Base-by-base conservation (phyloP, 164 flowering plant species). In the Annona cherimola region DNA sequence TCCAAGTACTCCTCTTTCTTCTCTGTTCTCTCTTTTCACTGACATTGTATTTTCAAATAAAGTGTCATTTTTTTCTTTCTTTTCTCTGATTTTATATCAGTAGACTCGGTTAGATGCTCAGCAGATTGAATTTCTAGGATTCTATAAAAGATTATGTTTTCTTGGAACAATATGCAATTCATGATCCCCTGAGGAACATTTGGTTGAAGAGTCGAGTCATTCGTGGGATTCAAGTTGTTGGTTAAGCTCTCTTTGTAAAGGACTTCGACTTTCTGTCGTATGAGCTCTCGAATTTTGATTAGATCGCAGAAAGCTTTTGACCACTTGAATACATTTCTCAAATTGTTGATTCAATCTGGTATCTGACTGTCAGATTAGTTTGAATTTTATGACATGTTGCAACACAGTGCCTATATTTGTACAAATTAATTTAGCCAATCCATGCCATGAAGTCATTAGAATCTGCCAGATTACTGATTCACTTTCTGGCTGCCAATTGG, bases 1-100 rank as follows among this genome's bases (percentile, higher is more conserved):
- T 87, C 92, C 83, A 89, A 84, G 98, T 90, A 85, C 6, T 12
- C 46, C 69, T 71, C 72, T 63, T 74, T 69, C 74, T 69, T 73
- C 64, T 69, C 63, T 44, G 26, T 55, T 65, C n/a, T n/a, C 20
- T 19, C 43, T 1, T 11, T 12, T 46, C 26, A 5, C 8, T 41
- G 18, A 71, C 26, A 61, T 50, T 26, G 35, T 26, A 26, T 26
- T 26, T 26, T 26, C 35, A 26, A 26, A 26, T 26, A 26, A 26
- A 26, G 35, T 26, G 35, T 26, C 35, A 1, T 26, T 26, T 26
- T 26, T 26, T 26, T 71, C 72, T 63, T 74, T 69, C 74, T 69
- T 73, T 63, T 69, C 63, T 57, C 12, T 55, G 50, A 16, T n/a
- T 42, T 19, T 46, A 1, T 11, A 11, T 46, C 26, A 5, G 3